These are phyloP conservation scores for Iris pallida DNA, from an alignment of 116 monocot species.

Conservation along the genomic window DNA sequence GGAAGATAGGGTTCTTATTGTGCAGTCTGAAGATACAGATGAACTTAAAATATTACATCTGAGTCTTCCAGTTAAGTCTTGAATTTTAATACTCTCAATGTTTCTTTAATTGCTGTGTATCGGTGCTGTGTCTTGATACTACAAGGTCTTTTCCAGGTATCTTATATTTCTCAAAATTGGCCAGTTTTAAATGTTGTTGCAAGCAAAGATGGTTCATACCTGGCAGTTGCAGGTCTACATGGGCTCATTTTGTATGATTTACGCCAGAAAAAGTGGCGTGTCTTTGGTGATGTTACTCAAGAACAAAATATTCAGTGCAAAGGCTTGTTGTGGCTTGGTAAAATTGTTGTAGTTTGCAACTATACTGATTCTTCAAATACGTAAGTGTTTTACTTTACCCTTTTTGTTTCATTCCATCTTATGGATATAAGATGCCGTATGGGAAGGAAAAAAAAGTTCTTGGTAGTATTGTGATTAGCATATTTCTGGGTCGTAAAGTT, in stretches of 20 bases:
- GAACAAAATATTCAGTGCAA: constrained; percentile 96
- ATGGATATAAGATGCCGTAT: not conserved
- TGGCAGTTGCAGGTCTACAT: constrained; percentile 91
- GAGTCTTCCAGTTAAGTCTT: constrained; percentile 86
- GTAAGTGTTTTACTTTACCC: constrained; percentile 39
- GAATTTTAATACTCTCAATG: constrained; percentile 4
- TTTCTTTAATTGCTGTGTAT: not conserved
- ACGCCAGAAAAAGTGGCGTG: constrained; percentile 85
- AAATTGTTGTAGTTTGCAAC: constrained; percentile 95
- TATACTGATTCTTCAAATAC: constrained; percentile 66
- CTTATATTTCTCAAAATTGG: constrained; percentile 99
- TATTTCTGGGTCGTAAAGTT: no score
- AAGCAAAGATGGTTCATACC: constrained; percentile 92
- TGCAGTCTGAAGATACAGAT: constrained; percentile 83
- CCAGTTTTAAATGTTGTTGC: constrained; percentile 87
- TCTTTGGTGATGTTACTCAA: constrained; percentile 97
- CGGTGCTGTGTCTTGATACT: constrained; percentile 19
- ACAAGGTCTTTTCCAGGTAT: constrained; percentile 46
- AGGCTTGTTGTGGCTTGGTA: constrained; percentile 95
- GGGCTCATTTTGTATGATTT: constrained; percentile 93
- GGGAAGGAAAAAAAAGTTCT: no score
- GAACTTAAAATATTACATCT: constrained; percentile 92
- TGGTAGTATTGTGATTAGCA: no score
- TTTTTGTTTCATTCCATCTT: constrained; percentile 5
- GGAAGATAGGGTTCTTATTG: constrained; percentile 89